Conservation (phyloP, 306 rosid genomes). For the Quercus mongolica region DNA sequence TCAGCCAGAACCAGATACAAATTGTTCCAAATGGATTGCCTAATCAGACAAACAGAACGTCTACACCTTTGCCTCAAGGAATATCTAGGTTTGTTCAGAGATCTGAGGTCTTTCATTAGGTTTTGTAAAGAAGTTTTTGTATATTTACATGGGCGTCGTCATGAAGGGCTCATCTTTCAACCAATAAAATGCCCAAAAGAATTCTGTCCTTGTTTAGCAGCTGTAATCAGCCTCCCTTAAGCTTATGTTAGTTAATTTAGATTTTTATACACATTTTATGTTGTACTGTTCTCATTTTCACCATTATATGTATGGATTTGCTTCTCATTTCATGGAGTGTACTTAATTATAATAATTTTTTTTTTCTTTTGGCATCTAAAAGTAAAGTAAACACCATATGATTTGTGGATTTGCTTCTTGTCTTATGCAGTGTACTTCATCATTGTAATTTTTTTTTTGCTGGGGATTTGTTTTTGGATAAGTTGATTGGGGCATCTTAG, state of each 20-base stretch:
- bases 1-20: slow-evolving; percentile 58
- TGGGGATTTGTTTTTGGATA: neutral
- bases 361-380: neutral
- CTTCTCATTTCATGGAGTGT: neutral
- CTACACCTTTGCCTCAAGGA: slow-evolving; percentile 91
- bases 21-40: slow-evolving; percentile 63
- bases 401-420: neutral
- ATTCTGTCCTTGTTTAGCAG: slow-evolving; percentile 16
- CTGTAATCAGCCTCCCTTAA: slow-evolving; percentile 34
- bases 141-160: slow-evolving; percentile 35
- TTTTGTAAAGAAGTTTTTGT: slow-evolving; percentile 35
- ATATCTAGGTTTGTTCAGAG: slow-evolving; percentile 97
- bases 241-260: slow-evolving; percentile 18
- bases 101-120: slow-evolving; percentile 62
- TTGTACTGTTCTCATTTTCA: slow-evolving; percentile 25
- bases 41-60: slow-evolving; percentile 64
- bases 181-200: slow-evolving; percentile 24
- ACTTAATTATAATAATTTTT: slow-evolving; percentile 1
- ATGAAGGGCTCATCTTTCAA: slow-evolving; percentile 26
- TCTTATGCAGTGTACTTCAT: neutral
- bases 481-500: too few relatives aligned
- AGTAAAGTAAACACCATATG: neutral
- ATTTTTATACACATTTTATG: slow-evolving; percentile 22
- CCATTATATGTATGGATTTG: slow-evolving; percentile 15
- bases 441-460: neutral